Percentiles rank a stretch among this genome's conserved stretches.
phyloP scores from a whole-genome alignment of 441 rosid genomes.

The Pelargonium australe region DNA sequence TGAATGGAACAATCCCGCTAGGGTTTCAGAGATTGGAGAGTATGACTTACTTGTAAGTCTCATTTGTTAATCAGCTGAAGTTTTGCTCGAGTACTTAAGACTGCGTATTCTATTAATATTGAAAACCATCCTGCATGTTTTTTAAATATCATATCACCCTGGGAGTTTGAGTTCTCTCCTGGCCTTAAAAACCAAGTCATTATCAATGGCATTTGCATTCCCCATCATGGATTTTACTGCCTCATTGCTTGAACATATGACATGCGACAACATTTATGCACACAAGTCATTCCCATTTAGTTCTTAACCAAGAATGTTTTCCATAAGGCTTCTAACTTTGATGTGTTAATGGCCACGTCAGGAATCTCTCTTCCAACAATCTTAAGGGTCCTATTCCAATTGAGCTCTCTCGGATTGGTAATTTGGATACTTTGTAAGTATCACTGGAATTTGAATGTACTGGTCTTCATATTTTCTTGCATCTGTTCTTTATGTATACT shows the following conservation, averaged over 20 bases:
- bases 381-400: slow-evolving; percentile 68
- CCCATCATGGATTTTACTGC: background rate
- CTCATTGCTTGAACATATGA: background rate
- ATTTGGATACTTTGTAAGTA: slow-evolving; percentile 78
- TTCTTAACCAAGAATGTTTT: too few species aligned
- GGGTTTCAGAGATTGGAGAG: slow-evolving; percentile 66
- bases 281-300: background rate
- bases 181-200: background rate
- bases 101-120: too few species aligned
- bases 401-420: slow-evolving; percentile 74
- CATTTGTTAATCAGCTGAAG: background rate
- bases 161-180: background rate
- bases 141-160: too few species aligned
- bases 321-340: background rate
- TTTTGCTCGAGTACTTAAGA: background rate
- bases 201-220: background rate
- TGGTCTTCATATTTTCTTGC: background rate
- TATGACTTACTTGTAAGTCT: slow-evolving; percentile 75
- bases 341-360: slow-evolving; percentile 13
- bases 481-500: slow-evolving; percentile 7
- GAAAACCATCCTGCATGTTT: too few species aligned
- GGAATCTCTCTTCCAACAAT: slow-evolving; percentile 72
- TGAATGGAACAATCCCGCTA: slow-evolving; percentile 65
- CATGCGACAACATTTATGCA: too few species aligned
- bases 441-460: background rate